Percentiles rank a stretch among this genome's conserved stretches.
Conservation (phyloP, 371 early-diverging fungal species). For the Apophysomyces trapeziformis region DNA sequence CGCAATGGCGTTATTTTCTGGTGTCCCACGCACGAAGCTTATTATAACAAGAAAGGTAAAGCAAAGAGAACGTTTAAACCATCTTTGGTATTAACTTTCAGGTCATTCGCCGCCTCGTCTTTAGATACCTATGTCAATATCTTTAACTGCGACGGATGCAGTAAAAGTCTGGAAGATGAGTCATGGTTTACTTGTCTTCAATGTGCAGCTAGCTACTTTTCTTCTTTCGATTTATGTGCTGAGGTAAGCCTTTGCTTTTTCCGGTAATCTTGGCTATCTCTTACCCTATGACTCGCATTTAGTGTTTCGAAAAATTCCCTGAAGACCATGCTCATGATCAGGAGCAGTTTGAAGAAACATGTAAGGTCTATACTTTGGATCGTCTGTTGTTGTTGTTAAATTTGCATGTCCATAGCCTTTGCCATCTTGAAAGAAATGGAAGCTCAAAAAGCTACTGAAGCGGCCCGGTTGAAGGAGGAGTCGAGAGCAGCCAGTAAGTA, state of each 20-base stretch:
- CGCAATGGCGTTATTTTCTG: constrained; percentile 84
- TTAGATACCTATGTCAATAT: constrained; percentile 70
- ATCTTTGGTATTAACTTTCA: too few species aligned
- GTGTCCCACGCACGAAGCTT: constrained; percentile 80
- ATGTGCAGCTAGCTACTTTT: constrained; percentile 70
- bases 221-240: constrained; percentile 74
- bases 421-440: constrained; percentile 51
- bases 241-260: constrained; percentile 41
- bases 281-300: neutral
- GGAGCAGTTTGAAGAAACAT: constrained; percentile 65
- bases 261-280: too few species aligned
- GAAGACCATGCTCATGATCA: constrained; percentile 59
- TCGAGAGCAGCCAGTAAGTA: constrained; percentile 38
- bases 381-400: constrained; percentile 30
- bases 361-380: constrained; percentile 40
- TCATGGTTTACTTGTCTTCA: constrained; percentile 74
- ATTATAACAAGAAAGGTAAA: constrained; percentile 57
- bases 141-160: constrained; percentile 76
- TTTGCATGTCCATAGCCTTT: constrained; percentile 39
- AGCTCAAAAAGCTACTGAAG: constrained; percentile 57
- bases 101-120: neutral
- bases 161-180: constrained; percentile 56
- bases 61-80: neutral
- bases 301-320: constrained; percentile 65
- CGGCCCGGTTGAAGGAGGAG: constrained; percentile 45